phyloP scores from a whole-genome alignment of 495 filamentous ascomycete genomes.

The Sabuloglossum arenarium region DNA sequence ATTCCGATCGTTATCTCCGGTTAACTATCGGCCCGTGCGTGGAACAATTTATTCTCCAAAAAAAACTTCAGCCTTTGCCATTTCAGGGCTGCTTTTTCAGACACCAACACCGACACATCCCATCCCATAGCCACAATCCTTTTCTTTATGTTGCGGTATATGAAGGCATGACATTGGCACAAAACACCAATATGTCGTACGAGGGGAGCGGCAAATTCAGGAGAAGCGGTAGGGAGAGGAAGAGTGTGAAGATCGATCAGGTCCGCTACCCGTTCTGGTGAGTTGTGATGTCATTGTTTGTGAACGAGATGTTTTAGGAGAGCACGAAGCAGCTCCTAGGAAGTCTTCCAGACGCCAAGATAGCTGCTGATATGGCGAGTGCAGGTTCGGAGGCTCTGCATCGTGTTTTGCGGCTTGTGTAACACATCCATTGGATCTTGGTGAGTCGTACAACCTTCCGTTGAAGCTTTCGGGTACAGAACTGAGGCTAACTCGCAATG shows the following conservation, averaged over 20 bases:
- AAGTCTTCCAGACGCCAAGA: background rate
- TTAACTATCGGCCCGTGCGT: background rate
- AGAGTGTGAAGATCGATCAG: conserved; percentile 10
- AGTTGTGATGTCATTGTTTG: background rate
- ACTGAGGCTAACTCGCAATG: background rate
- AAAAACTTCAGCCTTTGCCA: no score
- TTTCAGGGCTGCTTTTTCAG: no score
- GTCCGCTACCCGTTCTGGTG: conserved; percentile 19
- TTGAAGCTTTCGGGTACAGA: no score
- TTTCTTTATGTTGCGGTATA: no score
- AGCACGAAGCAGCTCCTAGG: background rate
- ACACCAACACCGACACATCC: no score
- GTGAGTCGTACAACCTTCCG: conserved; percentile 23
- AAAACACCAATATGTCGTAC: background rate
- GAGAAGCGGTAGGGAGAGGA: background rate
- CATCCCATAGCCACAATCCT: no score
- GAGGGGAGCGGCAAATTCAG: background rate
- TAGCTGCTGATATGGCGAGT: conserved; percentile 6
- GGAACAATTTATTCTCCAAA: no score
- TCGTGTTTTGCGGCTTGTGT: conserved; percentile 76
- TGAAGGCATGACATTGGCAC: no score
- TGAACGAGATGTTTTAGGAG: no score
- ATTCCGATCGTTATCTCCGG: background rate
- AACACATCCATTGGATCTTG: conserved; percentile 75
- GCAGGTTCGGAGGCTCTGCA: conserved; percentile 74